phyloP scores from a whole-genome alignment of 1,284 basidiomycete species.

The Puccinia horiana region DNA sequence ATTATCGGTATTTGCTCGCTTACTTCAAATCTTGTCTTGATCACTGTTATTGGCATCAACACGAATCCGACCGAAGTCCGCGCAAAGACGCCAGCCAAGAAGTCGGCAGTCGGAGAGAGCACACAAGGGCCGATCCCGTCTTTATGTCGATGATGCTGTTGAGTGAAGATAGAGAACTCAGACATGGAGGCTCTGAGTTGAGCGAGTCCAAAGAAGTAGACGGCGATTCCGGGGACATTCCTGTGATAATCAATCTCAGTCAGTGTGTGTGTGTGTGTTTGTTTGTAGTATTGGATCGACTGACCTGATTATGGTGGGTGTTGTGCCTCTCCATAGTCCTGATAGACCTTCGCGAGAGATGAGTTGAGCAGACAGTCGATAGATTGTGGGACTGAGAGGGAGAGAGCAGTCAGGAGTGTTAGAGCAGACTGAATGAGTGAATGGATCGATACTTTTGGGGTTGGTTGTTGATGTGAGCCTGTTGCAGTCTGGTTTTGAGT shows the following conservation, averaged over 20 bases:
- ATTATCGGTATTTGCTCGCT: background rate
- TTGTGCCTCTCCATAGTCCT: slow-evolving; percentile 75
- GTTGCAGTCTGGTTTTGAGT: slow-evolving; percentile 30
- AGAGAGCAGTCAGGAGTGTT: background rate
- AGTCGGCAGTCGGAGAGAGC: slow-evolving; percentile 77
- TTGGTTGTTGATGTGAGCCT: slow-evolving; percentile 12
- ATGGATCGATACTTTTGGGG: background rate
- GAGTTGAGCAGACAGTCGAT: slow-evolving; percentile 55
- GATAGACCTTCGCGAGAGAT: slow-evolving; percentile 59
- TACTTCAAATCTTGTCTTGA: slow-evolving; percentile 94
- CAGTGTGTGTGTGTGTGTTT: background rate
- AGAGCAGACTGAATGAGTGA: background rate
- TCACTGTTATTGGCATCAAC: slow-evolving; percentile 86
- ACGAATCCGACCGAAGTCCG: slow-evolving; percentile 82
- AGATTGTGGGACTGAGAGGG: background rate
- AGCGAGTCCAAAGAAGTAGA: slow-evolving; percentile 85
- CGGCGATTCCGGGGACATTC: slow-evolving; percentile 87
- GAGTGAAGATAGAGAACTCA: slow-evolving; percentile 54
- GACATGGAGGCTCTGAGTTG: slow-evolving; percentile 72
- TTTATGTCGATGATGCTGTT: slow-evolving; percentile 59
- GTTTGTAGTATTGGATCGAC: slow-evolving; percentile 52
- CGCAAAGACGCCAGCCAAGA: slow-evolving; percentile 82
- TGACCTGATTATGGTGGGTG: slow-evolving; percentile 74
- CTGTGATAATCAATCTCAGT: slow-evolving; percentile 61
- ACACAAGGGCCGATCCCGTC: slow-evolving; percentile 66